Conservation (phyloP, 441 rosid species). For the Eruca vesicaria region DNA sequence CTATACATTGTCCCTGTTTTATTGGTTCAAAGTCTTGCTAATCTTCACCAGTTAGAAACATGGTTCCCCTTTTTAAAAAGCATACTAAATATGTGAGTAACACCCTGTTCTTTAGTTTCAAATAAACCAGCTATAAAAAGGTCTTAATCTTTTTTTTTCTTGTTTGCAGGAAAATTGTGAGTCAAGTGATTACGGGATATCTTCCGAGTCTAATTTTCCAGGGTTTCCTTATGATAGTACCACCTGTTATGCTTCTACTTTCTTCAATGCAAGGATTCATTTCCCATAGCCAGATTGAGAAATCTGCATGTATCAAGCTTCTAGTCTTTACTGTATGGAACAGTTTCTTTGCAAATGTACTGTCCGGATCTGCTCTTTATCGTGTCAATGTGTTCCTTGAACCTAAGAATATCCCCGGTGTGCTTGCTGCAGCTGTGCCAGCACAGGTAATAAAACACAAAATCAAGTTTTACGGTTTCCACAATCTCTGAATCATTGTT, state of each 20-base stretch:
- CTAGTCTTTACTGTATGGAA: conserved; percentile 81
- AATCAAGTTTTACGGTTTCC: neutral
- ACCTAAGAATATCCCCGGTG: conserved; percentile 68
- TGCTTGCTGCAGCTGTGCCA: conserved; percentile 84
- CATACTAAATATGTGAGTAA: conserved; percentile 66
- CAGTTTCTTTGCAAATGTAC: conserved; percentile 76
- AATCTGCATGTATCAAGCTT: conserved; percentile 78
- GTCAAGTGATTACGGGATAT: conserved; percentile 88
- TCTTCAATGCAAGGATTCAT: conserved; percentile 81
- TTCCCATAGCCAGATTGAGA: conserved; percentile 69
- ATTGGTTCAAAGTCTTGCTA: conserved; percentile 88
- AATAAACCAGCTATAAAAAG: neutral
- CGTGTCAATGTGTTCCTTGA: conserved; percentile 62
- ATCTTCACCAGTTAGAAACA: conserved; percentile 71
- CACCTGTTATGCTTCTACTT: conserved; percentile 68
- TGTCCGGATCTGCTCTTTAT: conserved; percentile 82
- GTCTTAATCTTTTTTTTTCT: neutral
- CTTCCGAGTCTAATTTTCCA: conserved; percentile 87
- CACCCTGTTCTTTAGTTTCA: conserved; percentile 11
- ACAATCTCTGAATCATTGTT: conserved; percentile 5
- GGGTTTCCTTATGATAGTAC: conserved; percentile 56
- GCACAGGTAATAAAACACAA: conserved; percentile 58
- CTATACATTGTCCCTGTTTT: conserved; percentile 81
- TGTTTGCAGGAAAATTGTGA: conserved; percentile 59
- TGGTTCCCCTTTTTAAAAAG: conserved; percentile 79